Conservation (phyloP, 2,329 filamentous ascomycete species). For the Pseudogymnoascus sp. region DNA sequence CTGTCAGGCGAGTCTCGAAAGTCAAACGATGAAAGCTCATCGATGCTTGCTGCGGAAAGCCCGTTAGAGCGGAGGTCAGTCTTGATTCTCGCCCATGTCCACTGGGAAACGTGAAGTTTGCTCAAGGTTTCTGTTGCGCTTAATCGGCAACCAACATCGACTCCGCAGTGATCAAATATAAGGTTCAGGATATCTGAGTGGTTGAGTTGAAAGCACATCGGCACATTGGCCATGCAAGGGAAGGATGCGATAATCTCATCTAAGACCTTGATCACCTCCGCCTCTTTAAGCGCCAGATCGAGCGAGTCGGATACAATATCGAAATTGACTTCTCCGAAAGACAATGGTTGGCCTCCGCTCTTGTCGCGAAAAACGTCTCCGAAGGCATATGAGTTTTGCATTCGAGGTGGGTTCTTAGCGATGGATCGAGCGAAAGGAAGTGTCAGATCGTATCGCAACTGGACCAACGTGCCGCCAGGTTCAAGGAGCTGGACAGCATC, state of each 20-base stretch:
- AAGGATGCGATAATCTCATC: conserved; percentile 83
- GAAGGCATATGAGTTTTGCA: conserved; percentile 77
- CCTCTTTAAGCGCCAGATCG: conserved; percentile 82
- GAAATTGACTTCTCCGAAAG: conserved; percentile 87
- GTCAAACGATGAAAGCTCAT: conserved; percentile 84
- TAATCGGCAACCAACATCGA: conserved; percentile 58
- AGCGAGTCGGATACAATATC: conserved; percentile 85
- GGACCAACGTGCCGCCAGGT: conserved; percentile 74
- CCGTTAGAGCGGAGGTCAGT: conserved; percentile 64
- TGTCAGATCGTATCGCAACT: conserved; percentile 90
- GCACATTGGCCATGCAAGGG: conserved; percentile 59
- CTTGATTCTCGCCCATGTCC: conserved; percentile 75
- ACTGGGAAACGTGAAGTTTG: conserved; percentile 73
- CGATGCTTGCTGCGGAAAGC: conserved; percentile 79
- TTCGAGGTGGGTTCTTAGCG: conserved; percentile 58
- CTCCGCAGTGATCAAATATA: conserved; percentile 84
- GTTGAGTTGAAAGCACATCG: conserved; percentile 84
- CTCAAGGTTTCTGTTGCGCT: conserved; percentile 76
- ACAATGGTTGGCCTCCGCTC: conserved; percentile 71
- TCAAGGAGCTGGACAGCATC: conserved; percentile 77
- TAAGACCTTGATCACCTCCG: conserved; percentile 85
- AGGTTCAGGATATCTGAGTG: conserved; percentile 79
- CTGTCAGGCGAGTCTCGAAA: conserved; percentile 59
- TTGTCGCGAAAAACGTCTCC: conserved; percentile 79
- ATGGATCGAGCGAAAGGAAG: conserved; percentile 80